Conservation (phyloP, 192 early-diverging fungal genomes). For the Gamsiella multidivaricata region DNA sequence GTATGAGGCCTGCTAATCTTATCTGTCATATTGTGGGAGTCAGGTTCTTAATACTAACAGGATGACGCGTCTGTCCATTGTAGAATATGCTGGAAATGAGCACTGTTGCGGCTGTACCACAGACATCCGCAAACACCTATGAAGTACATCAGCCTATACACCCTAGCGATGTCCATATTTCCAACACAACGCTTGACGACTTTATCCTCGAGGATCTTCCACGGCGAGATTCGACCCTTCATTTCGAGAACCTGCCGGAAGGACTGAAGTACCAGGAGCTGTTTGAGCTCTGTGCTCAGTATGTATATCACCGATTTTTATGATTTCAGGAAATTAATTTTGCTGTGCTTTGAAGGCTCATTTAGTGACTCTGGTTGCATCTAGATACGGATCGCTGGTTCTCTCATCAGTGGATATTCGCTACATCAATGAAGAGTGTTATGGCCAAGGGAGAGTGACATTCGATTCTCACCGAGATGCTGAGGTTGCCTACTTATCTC, state of each 20-base stretch:
- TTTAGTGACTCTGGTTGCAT: not conserved
- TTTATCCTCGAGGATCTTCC: slow-evolving; percentile 37
- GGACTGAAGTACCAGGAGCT: slow-evolving; percentile 27
- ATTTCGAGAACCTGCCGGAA: slow-evolving; percentile 31
- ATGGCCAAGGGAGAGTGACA: slow-evolving; percentile 28
- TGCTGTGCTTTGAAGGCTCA: not conserved
- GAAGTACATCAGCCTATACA: not conserved
- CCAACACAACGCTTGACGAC: slow-evolving; percentile 29
- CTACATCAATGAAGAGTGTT: slow-evolving; percentile 40
- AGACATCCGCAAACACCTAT: slow-evolving; percentile 9
- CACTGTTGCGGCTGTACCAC: not conserved
- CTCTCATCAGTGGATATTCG: slow-evolving; percentile 43
- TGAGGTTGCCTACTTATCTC: slow-evolving; percentile 1
- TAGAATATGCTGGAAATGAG: slow-evolving; percentile 30
- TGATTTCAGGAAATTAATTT: too few species aligned
- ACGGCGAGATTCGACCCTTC: slow-evolving; percentile 14
- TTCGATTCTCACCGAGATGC: slow-evolving; percentile 31
- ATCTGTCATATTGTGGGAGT: too few species aligned
- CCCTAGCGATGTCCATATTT: slow-evolving; percentile 8
- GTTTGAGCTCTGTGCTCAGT: slow-evolving; percentile 39
- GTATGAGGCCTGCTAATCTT: slow-evolving; percentile 1
- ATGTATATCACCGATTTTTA: not conserved
- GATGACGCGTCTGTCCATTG: not conserved
- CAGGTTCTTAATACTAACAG: too few species aligned
- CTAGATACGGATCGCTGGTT: slow-evolving; percentile 35